These are phyloP conservation scores for Thuja plicata DNA, from an alignment of 83 land plant genomes.

Conservation along the genomic window DNA sequence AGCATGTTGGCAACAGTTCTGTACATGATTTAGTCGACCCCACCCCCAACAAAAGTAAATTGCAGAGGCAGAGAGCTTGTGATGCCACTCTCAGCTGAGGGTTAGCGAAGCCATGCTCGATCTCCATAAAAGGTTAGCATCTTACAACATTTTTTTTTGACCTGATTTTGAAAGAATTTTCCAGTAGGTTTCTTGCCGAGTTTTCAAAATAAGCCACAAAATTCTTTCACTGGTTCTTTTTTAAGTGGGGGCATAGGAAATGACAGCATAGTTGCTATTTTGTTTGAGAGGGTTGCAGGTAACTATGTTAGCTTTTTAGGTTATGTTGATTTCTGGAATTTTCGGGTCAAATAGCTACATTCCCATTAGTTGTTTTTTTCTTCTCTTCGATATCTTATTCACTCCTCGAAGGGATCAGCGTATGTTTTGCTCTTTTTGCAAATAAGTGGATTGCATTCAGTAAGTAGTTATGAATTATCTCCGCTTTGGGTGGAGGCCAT, in stretches of 20 bases:
- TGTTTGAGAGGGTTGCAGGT: not conserved
- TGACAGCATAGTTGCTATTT: not conserved
- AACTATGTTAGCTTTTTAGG: not conserved
- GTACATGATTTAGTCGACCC: not conserved
- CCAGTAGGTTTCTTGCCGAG: not conserved
- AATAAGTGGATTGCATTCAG: not conserved
- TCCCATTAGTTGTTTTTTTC: not conserved
- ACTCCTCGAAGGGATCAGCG: not conserved
- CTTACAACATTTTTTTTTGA: not conserved
- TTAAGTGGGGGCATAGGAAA: not conserved
- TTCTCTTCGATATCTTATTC: not conserved
- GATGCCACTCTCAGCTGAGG: slow-evolving; percentile 4
- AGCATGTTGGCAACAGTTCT: not conserved
- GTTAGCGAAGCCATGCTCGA: slow-evolving; percentile 2
- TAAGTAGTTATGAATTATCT: not conserved
- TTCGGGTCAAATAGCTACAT: not conserved
- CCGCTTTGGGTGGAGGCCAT: not conserved
- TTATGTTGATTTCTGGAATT: not conserved
- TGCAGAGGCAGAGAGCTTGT: not conserved
- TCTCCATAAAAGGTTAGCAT: not conserved
- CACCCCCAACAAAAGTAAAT: not conserved
- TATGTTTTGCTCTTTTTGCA: not conserved
- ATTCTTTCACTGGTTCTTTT: not conserved
- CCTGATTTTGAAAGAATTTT: not conserved
- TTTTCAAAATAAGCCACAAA: not conserved